Evolutionary conservation across 2,329 filamentous ascomycete genomes (phyloP).

Genomic region (Cladosporium colombiae): DNA sequence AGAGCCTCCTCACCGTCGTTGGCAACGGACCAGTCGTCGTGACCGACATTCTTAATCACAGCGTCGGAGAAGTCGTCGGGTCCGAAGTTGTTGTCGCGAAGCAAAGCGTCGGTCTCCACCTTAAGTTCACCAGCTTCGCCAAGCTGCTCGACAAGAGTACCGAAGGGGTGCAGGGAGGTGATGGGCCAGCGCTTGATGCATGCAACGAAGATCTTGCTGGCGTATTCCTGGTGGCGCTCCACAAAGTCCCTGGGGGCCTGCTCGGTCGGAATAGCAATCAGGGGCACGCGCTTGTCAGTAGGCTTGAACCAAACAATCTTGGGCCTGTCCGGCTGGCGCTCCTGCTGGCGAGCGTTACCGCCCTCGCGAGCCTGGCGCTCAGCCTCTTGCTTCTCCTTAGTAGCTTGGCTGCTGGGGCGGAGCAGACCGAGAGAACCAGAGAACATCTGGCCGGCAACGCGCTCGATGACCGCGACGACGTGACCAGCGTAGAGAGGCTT

Average conservation of each 20-base stretch:
- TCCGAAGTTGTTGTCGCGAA: conserved; percentile 98
- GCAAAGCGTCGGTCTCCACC: conserved; percentile 94
- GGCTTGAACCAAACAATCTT: conserved; percentile 99
- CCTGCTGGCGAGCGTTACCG: conserved; percentile 68
- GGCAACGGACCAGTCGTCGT: conserved; percentile 85
- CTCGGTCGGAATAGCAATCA: conserved; percentile 97
- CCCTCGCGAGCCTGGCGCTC: conserved; percentile 91
- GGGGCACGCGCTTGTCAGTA: conserved; percentile 95
- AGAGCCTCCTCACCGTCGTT: conserved; percentile 78
- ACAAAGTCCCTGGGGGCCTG: conserved; percentile 97
- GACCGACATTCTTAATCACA: conserved; percentile 86
- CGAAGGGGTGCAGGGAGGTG: conserved; percentile 97
- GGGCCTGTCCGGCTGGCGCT: conserved; percentile 89
- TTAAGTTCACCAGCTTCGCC: conserved; percentile 96
- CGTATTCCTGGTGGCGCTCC: conserved; percentile 96
- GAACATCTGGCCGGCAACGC: conserved; percentile 98
- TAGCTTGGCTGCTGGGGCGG: conserved; percentile 94
- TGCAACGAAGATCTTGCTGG: conserved; percentile 96
- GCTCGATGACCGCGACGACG: conserved; percentile 95
- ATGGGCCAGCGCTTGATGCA: conserved; percentile 99
- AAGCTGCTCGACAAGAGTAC: conserved; percentile 93
- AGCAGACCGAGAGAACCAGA: conserved; percentile 89
- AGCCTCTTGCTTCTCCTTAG: conserved; percentile 98
- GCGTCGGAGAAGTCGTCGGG: conserved; percentile 98
- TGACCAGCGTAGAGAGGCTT: conserved; percentile 97